Evolutionary conservation across 257 asterid genomes (phyloP).

Genomic region (Leonotis leonurus): DNA sequence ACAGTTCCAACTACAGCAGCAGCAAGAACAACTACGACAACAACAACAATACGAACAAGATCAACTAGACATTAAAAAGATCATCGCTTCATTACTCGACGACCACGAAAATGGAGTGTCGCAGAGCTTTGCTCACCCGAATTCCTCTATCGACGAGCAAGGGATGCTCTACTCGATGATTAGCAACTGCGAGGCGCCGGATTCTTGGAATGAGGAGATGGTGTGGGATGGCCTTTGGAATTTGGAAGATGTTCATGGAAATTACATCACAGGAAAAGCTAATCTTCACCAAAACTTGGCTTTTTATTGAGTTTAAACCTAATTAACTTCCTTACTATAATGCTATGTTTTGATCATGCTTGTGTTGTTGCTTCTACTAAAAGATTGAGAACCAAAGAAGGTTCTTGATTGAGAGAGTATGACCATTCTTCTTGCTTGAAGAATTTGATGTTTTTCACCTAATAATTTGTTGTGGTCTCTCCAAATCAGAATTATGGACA

Average conservation of each 20-base stretch:
- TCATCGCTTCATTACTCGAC: conserved; percentile 36
- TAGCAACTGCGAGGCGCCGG: conserved; percentile 29
- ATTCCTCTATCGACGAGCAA: conserved; percentile 17
- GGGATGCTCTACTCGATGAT: conserved; percentile 22
- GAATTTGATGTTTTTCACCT: background rate
- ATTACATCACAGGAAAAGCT: conserved; percentile 18
- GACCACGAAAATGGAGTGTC: conserved; percentile 22
- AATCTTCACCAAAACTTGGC: conserved; percentile 18
- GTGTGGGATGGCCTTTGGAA: conserved; percentile 73
- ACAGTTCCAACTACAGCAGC: conserved; percentile 51
- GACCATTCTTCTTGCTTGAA: no score
- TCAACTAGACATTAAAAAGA: conserved; percentile 33
- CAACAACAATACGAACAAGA: conserved; percentile 27
- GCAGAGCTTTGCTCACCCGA: conserved; percentile 25
- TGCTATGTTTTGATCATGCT: background rate
- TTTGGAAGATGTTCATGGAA: conserved; percentile 50
- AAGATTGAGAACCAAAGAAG: no score
- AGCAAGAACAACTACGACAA: no score
- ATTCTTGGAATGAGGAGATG: conserved; percentile 34
- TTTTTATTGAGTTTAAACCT: conserved; percentile 20
- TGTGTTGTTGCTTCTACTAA: background rate
- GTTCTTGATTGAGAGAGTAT: no score
- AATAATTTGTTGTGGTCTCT: no score
- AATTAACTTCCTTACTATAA: background rate
- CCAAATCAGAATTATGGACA: no score